Percentiles rank a stretch among this genome's conserved stretches.
phyloP scores from a whole-genome alignment of 2,329 filamentous ascomycete genomes.

The Penicillium hesseltinei region DNA sequence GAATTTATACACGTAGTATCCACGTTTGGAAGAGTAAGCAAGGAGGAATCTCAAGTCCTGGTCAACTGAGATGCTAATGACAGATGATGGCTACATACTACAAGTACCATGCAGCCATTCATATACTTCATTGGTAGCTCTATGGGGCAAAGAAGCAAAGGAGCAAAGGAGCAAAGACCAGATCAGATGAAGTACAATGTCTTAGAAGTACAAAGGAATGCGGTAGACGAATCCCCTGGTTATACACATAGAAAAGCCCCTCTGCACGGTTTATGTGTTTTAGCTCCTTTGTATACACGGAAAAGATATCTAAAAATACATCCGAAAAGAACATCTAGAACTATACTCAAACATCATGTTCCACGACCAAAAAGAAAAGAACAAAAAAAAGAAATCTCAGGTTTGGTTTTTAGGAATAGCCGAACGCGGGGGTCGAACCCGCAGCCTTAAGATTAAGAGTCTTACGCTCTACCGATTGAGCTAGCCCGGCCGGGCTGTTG shows the following conservation, averaged over 20 bases:
- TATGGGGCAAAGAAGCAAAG: too few species aligned
- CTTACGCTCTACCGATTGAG: slow-evolving; percentile 52
- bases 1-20: not conserved
- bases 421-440: slow-evolving; percentile 46
- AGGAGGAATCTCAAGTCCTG: not conserved
- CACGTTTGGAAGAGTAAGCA: too few species aligned
- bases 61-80: not conserved
- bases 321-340: too few species aligned
- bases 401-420: slow-evolving; percentile 27
- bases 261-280: too few species aligned
- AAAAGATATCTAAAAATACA: too few species aligned
- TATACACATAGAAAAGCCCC: too few species aligned
- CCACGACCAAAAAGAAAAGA: not conserved
- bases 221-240: too few species aligned
- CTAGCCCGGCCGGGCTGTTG: slow-evolving; percentile 40
- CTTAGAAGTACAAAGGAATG: too few species aligned
- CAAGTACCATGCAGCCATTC: not conserved
- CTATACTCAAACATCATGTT: too few species aligned
- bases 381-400: not conserved
- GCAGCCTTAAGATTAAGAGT: slow-evolving; percentile 49
- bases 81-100: not conserved
- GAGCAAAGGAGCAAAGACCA: too few species aligned
- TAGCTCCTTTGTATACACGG: too few species aligned
- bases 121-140: not conserved
- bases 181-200: too few species aligned